Evolutionary conservation across 202 grass and related monocot genomes (phyloP).

Genomic region (Saccharum hybrid): DNA sequence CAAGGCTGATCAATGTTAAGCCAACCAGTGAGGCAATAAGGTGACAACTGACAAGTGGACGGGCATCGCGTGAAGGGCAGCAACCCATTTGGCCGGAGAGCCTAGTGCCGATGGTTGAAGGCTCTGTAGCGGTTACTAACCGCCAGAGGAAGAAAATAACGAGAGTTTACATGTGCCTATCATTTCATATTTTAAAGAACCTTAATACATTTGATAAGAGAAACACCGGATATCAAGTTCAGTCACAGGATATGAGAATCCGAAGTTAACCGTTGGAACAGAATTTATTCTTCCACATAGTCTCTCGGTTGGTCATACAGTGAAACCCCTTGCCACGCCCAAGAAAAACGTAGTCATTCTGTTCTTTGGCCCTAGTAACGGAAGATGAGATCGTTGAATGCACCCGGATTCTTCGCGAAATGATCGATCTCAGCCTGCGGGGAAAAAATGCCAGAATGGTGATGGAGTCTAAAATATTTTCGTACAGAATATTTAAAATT

Average conservation of each 20-base stretch:
- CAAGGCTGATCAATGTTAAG: no score
- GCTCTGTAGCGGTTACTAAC: background rate
- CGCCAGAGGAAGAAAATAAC: background rate
- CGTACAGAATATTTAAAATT: background rate
- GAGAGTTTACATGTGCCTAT: background rate
- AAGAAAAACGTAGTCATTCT: background rate
- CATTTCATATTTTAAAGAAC: background rate
- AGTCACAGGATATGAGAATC: background rate
- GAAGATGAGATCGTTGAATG: conserved; percentile 75
- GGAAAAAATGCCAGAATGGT: background rate
- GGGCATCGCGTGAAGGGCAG: no score
- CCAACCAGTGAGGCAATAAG: no score
- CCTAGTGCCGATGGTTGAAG: no score
- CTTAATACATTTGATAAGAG: background rate
- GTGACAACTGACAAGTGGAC: no score
- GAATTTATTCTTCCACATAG: background rate
- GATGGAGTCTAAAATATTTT: conserved; percentile 16
- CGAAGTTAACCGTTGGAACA: conserved; percentile 1
- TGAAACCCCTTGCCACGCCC: background rate
- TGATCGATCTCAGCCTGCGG: conserved; percentile 87
- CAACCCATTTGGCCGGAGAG: no score
- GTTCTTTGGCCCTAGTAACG: conserved; percentile 54
- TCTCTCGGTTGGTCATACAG: background rate
- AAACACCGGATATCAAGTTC: conserved; percentile 10
- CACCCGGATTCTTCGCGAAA: conserved; percentile 68